These are phyloP conservation scores for Kwoniella sp. DNA, from an alignment of 768 basidiomycete genomes.

Conservation along the genomic window DNA sequence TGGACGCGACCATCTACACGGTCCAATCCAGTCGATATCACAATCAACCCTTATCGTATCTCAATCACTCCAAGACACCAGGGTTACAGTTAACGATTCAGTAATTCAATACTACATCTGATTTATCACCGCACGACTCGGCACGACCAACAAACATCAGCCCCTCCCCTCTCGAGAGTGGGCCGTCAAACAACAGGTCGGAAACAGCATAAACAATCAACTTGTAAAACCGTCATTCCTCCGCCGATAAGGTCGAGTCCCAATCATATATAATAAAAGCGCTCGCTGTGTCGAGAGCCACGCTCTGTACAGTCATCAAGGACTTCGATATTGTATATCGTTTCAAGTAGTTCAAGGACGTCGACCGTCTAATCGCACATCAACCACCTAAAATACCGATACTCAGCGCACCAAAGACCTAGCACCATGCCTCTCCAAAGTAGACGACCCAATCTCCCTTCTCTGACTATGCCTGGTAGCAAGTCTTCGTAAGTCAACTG, in stretches of 20 bases:
- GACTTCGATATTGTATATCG: constrained; percentile 1
- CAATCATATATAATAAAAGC: not conserved
- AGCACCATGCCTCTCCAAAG: constrained; percentile 25
- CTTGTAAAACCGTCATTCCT: not conserved
- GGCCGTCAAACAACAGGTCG: not conserved
- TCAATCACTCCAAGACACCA: not conserved
- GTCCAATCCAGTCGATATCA: not conserved
- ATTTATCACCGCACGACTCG: not conserved
- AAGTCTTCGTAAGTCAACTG: constrained; percentile 18
- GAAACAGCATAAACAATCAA: not conserved
- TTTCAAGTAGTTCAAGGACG: not conserved
- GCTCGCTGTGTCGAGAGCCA: not conserved
- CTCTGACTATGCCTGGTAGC: constrained; percentile 10
- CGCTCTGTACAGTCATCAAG: not conserved
- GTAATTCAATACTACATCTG: not conserved
- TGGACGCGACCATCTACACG: not conserved
- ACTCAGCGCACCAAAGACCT: not conserved
- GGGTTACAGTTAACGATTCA: not conserved
- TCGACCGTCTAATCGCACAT: not conserved
- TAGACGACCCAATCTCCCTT: constrained; percentile 22
- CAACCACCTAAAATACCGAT: not conserved
- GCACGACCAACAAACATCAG: not conserved
- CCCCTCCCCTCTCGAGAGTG: not conserved
- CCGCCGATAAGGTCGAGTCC: too few relatives aligned
- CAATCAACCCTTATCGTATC: not conserved